A percentile compares a stretch with the other conserved stretches of the same genome.
Evolutionary conservation across 352 stramenopile genomes (phyloP).

Genomic region (Globisporangium echinulatum): DNA sequence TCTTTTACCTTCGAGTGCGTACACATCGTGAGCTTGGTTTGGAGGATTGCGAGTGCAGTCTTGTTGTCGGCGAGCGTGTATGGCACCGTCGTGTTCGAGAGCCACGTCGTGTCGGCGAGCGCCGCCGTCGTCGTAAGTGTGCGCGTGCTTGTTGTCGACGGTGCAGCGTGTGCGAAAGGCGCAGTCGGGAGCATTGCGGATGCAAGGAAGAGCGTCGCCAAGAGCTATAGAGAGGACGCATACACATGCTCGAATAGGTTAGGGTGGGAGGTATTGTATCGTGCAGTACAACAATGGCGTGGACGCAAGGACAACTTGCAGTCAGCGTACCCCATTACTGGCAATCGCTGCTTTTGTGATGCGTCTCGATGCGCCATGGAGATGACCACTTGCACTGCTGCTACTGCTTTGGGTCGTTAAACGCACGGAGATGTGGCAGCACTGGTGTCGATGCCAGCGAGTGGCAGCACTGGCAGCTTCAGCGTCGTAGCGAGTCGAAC

Average conservation of each 20-base stretch:
- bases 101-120: neutral
- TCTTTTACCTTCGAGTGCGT: constrained; percentile 56
- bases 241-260: neutral
- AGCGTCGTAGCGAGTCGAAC: neutral
- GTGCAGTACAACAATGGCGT: neutral
- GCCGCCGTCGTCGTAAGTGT: neutral
- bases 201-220: constrained; percentile 33
- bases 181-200: constrained; percentile 31
- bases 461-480: neutral
- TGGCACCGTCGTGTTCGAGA: constrained; percentile 16
- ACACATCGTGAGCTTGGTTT: constrained; percentile 50
- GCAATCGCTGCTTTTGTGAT: neutral
- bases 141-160: neutral
- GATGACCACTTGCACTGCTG: neutral
- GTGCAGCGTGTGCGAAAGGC: neutral
- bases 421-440: no score
- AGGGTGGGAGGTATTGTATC: neutral
- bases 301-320: neutral
- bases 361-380: neutral
- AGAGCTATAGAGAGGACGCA: constrained; percentile 13
- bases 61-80: constrained; percentile 32
- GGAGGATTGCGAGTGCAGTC: constrained; percentile 28
- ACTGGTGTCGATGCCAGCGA: neutral
- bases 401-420: neutral
- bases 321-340: constrained; percentile 1